Base-by-base conservation (phyloP, 1,284 basidiomycete genomes). In the Cryptococcus sp. region DNA sequence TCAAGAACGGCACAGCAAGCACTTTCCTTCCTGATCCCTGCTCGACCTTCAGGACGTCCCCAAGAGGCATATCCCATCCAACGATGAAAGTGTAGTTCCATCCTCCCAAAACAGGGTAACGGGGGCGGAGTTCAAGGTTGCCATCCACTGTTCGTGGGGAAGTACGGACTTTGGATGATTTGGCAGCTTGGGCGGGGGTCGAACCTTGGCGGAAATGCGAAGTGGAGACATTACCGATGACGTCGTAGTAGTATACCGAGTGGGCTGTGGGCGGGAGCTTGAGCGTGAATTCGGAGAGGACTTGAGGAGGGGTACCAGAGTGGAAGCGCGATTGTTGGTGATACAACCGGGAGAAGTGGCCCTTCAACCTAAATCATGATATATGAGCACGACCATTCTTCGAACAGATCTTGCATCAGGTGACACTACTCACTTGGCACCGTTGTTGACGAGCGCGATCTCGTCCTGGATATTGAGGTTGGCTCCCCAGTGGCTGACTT, bases 11-110 rank as follows among this genome's bases (percentile, higher is more conserved):
- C 6, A 99, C 84, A 53, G 87, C 86, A 23, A 93, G 84, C 17
- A 90, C 82, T 69, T 83, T 84, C 56, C 55, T 74, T 68, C 82
- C 84, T n/a, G 56, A 64, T 20, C 54, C 62, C 42, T 85, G 85
- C 77, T 80, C 66, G 77, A 54, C 56, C 61, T 71, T 76, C 45
- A 82, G 59, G 19, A 71, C 75, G 70, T 93, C 88, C n/a, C 77
- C 81, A 47, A 96, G 81, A 20, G 91, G 88, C 10, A 88, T 83
- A 70, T 98, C 93, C 84, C 89, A 99, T 3, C 96, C 96, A 13
- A 98, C 83, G 5, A 89, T 92, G 80, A 95, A 99, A 45, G 83
- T 86, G 79, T 96, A 99, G 76, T 97, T 98, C 96, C 96, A 99
- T 19, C 95, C 93, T 31, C 96, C 96, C 61, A 98, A 79, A 25